These are phyloP conservation scores for Pleomassaria siparia DNA, from an alignment of 2,329 filamentous ascomycete species.

Conservation along the genomic window DNA sequence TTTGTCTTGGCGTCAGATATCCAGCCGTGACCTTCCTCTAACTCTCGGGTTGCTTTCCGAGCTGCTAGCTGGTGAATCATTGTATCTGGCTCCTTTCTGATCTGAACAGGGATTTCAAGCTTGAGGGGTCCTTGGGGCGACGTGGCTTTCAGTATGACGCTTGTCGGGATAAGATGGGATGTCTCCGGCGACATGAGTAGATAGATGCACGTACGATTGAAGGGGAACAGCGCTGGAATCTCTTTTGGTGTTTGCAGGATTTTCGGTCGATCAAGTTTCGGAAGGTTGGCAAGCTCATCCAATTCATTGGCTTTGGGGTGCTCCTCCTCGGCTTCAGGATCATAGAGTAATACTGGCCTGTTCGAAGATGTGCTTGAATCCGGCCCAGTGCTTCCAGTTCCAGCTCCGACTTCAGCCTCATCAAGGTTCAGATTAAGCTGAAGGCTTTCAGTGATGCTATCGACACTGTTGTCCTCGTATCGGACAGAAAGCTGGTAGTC, in stretches of 20 bases:
- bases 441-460: slow-evolving; percentile 53
- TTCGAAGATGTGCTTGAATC: no score
- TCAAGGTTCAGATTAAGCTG: slow-evolving; percentile 34
- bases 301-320: slow-evolving; percentile 27
- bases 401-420: background rate
- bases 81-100: slow-evolving; percentile 46
- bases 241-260: slow-evolving; percentile 62
- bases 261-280: slow-evolving; percentile 54
- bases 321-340: slow-evolving; percentile 48
- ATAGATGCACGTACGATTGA: slow-evolving; percentile 65
- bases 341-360: slow-evolving; percentile 61
- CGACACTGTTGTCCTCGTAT: slow-evolving; percentile 60
- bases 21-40: slow-evolving; percentile 70
- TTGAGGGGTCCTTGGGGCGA: slow-evolving; percentile 59
- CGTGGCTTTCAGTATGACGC: slow-evolving; percentile 59
- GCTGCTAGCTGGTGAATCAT: slow-evolving; percentile 70
- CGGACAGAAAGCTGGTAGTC: slow-evolving; percentile 64
- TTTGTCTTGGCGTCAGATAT: slow-evolving; percentile 33
- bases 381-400: background rate
- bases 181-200: slow-evolving; percentile 59
- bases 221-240: slow-evolving; percentile 66
- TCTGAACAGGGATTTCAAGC: slow-evolving; percentile 62
- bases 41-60: slow-evolving; percentile 64
- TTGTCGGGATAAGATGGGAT: slow-evolving; percentile 50
- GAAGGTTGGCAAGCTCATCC: slow-evolving; percentile 50